Evolutionary conservation across 805 yeast species (phyloP).

Genomic region (Zygotorulaspora sp.): DNA sequence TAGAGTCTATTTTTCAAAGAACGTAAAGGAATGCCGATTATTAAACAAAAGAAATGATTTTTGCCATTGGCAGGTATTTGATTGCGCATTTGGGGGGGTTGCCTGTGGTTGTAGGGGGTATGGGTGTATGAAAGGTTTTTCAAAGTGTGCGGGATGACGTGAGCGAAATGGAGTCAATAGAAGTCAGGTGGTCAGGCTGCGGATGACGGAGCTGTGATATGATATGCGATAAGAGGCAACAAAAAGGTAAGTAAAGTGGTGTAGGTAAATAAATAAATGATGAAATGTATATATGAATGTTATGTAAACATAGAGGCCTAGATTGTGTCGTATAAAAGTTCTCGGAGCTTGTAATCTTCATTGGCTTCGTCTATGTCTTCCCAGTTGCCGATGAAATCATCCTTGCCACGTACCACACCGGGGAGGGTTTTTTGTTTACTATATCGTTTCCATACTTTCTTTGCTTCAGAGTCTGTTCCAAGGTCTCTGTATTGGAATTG

Average conservation of each 20-base stretch:
- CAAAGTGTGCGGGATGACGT: too few species aligned
- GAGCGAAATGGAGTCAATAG: too few species aligned
- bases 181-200: too few species aligned
- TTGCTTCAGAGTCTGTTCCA: constrained; percentile 84
- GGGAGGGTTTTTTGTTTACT: constrained; percentile 73
- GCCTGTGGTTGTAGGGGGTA: too few species aligned
- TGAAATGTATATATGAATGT: background rate
- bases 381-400: constrained; percentile 80
- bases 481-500: constrained; percentile 67
- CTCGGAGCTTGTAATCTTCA: constrained; percentile 65
- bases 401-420: constrained; percentile 78
- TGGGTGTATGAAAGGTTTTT: too few species aligned
- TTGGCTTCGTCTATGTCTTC: constrained; percentile 81
- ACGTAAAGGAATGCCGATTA: background rate
- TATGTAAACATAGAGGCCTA: constrained; percentile 30
- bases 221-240: too few species aligned
- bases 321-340: constrained; percentile 53
- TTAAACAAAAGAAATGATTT: background rate
- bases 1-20: too few species aligned
- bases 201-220: too few species aligned
- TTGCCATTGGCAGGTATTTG: background rate
- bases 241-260: too few species aligned
- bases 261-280: too few species aligned
- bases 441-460: constrained; percentile 75
- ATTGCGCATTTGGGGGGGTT: too few species aligned